Base-by-base conservation (phyloP, 768 basidiomycete genomes). In the Tremella yokohamensis region DNA sequence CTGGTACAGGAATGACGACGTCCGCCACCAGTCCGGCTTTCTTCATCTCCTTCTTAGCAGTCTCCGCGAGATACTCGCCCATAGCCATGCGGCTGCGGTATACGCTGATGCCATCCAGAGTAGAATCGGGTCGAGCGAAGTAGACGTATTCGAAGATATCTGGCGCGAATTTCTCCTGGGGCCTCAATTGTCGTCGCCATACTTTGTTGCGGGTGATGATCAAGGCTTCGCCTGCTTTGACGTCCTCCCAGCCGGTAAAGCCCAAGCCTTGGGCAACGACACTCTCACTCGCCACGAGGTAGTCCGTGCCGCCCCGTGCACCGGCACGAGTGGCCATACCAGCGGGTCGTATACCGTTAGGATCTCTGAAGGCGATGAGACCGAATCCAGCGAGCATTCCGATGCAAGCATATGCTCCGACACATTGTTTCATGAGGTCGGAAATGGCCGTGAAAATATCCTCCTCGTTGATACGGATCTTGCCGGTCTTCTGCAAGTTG, bases 311-410 rank as follows among this genome's bases (percentile, higher is more conserved):
- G n/a, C 78, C 78, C 40, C 69, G 53, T 1, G 74, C 77, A 3
- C 78, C 79, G 9, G 79, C 71, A 49, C 94, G 81, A 24, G 82
- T 82, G 1, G 84, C 93, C 81, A 92, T 83, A 1, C 96, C 96
- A 26, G 93, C 80, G 0, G 96, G 96, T 34, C 96, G 82, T 65
- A 99, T 97, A 48, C 96, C 96, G 71, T 97, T 96, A 8, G 93
- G 96, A 78, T 99, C 96, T 61, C 96, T 83, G 80, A 99, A 99
- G 0, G 88, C 96, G 73, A 99, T 93, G 59, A 98, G 87, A 0
- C 96, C 96, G 76, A 98, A 98, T 39, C 96, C 96, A 25, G 96
- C 94, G 40, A 99, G 83, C 96, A 99, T 98, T n/a, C 89, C 90
- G 11, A 92, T 87, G 72, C 93, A 97, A 1, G 93, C 94, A 77